These are phyloP conservation scores for Penicillium crustosum DNA, from an alignment of 2,329 filamentous ascomycete species.

Conservation along the genomic window DNA sequence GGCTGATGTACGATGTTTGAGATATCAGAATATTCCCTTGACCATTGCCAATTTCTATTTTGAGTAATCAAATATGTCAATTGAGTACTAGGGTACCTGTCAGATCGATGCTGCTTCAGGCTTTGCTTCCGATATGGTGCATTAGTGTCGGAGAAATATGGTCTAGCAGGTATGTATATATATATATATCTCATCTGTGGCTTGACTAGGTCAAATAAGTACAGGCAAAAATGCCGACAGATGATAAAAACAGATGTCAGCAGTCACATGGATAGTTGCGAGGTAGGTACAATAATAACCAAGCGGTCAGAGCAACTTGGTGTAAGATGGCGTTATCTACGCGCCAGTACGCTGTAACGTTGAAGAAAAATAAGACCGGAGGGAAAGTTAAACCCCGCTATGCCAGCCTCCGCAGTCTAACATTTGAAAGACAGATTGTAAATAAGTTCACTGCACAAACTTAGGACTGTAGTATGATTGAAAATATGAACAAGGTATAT, in stretches of 20 bases:
- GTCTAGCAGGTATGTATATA: neutral
- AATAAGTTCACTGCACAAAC: neutral
- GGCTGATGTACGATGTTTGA: neutral
- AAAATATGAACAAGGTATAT: neutral
- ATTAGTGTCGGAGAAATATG: neutral
- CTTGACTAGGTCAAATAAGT: neutral
- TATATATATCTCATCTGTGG: constrained; percentile 2
- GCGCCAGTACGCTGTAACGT: constrained; percentile 11
- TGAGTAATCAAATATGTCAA: neutral
- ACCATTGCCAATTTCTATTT: neutral
- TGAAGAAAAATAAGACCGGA: constrained; percentile 4
- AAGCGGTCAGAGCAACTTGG: neutral
- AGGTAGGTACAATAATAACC: neutral
- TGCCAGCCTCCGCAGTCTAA: constrained; percentile 1
- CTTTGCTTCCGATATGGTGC: neutral
- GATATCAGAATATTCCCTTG: neutral
- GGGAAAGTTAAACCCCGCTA: constrained; percentile 4
- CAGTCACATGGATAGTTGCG: neutral
- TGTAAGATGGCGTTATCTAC: constrained; percentile 14
- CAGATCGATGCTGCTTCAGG: no score
- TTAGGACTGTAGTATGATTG: neutral
- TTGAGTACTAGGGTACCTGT: neutral
- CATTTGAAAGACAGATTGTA: neutral
- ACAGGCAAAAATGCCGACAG: neutral
- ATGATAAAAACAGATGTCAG: neutral